Evolutionary conservation across 345 rosid species (phyloP).

Genomic region (Syzygium aromaticum): DNA sequence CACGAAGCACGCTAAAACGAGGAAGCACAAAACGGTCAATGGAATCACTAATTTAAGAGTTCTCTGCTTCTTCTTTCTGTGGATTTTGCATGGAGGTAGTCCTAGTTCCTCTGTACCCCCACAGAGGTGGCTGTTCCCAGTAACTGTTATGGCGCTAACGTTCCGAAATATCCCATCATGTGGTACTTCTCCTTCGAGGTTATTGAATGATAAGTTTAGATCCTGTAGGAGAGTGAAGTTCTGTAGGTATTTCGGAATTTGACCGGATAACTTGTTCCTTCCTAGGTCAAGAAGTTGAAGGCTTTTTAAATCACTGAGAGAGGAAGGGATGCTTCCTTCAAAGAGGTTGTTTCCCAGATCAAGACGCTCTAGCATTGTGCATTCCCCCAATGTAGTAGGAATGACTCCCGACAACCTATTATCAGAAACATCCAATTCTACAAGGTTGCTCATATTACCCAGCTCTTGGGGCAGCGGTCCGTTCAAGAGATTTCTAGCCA

Average conservation of each 20-base stretch:
- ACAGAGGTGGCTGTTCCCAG: constrained; percentile 6
- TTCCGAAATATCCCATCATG: neutral
- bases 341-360: neutral
- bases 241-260: neutral
- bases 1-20: neutral
- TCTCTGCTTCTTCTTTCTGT: neutral
- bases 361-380: neutral
- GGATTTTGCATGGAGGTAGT: neutral
- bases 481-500: neutral
- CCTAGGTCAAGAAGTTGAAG: constrained; percentile 2
- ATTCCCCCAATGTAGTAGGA: constrained; percentile 2
- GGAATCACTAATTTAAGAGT: neutral
- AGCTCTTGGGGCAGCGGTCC: constrained; percentile 1
- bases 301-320: neutral
- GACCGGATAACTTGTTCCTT: constrained; percentile 1
- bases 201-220: constrained; percentile 4
- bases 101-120: constrained; percentile 3
- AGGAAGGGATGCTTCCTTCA: constrained; percentile 1
- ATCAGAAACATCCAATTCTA: neutral
- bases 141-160: neutral
- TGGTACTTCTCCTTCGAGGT: constrained; percentile 5
- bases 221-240: neutral
- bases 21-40: neutral
- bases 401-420: neutral
- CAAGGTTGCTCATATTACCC: neutral